Conservation (phyloP, 495 filamentous ascomycete species). For the Achaetomiella virescens region DNA sequence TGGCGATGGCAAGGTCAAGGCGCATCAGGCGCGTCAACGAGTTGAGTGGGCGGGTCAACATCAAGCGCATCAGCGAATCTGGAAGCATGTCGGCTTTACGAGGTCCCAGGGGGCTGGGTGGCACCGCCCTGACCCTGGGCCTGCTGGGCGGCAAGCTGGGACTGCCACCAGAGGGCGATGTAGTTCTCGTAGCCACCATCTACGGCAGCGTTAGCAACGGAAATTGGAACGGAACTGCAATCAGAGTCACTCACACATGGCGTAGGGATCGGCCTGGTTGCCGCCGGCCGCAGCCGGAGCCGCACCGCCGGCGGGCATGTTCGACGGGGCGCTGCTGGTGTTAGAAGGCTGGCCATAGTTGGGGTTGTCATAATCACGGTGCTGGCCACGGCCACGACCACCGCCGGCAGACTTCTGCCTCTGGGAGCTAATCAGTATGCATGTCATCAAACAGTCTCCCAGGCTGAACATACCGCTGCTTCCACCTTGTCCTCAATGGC, state of each 20-base stretch:
- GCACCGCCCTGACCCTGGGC: conserved; percentile 24
- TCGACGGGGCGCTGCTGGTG: conserved; percentile 21
- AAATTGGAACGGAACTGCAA: background rate
- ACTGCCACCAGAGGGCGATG: conserved; percentile 31
- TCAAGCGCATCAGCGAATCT: conserved; percentile 24
- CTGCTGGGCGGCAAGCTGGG: conserved; percentile 25
- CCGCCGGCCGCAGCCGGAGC: conserved; percentile 18
- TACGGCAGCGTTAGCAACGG: conserved; percentile 13
- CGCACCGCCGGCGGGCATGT: conserved; percentile 16
- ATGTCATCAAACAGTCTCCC: background rate
- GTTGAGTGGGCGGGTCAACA: conserved; percentile 23
- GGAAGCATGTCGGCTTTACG: conserved; percentile 22
- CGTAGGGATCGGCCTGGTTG: conserved; percentile 26
- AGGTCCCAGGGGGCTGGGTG: conserved; percentile 24
- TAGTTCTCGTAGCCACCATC: conserved; percentile 33
- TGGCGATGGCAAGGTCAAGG: conserved; percentile 18
- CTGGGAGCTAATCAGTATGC: conserved; percentile 30
- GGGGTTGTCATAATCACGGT: conserved; percentile 40
- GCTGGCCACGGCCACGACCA: conserved; percentile 40
- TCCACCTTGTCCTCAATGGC: conserved; percentile 87
- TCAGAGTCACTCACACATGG: conserved; percentile 23
- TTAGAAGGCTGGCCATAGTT: conserved; percentile 33
- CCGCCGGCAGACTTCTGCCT: conserved; percentile 48
- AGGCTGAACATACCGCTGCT: conserved; percentile 54
- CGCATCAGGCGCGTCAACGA: conserved; percentile 21